phyloP scores from a whole-genome alignment of 208 protist genomes.

The Leishmania martiniquensis region DNA sequence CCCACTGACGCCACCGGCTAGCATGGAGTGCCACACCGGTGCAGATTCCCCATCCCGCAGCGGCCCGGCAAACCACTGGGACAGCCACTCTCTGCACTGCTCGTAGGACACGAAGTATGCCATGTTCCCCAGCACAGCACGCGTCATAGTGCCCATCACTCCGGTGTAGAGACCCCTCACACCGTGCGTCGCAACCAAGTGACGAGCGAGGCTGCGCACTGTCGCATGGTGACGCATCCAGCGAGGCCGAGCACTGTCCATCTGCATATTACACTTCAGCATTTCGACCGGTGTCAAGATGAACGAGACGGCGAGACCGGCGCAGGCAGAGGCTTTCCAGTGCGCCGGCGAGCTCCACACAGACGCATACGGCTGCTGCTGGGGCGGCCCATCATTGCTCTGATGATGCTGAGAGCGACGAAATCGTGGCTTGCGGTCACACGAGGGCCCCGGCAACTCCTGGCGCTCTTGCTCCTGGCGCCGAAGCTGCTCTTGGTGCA shows the following conservation, averaged over 20 bases:
- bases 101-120: conserved; percentile 85
- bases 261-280: conserved; percentile 76
- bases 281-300: conserved; percentile 72
- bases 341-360: conserved; percentile 29
- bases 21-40: conserved; percentile 53
- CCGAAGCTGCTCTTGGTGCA: conserved; percentile 4
- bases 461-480: not conserved
- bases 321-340: conserved; percentile 41
- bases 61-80: conserved; percentile 16
- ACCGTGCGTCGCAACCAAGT: conserved; percentile 17
- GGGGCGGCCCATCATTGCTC: not conserved
- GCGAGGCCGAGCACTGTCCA: conserved; percentile 19
- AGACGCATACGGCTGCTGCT: not conserved
- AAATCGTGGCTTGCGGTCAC: not conserved
- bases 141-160: conserved; percentile 54
- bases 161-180: conserved; percentile 66
- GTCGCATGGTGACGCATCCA: conserved; percentile 23
- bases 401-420: not conserved
- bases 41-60: conserved; percentile 16
- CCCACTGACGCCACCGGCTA: conserved; percentile 78
- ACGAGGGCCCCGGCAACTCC: not conserved
- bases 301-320: conserved; percentile 61
- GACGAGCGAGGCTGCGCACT: conserved; percentile 13
- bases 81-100: conserved; percentile 44
- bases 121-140: conserved; percentile 75